Percentiles rank a stretch among this genome's conserved stretches.
Conservation (phyloP, 805 yeast genomes). For the Scheffersomyces stipitis region DNA sequence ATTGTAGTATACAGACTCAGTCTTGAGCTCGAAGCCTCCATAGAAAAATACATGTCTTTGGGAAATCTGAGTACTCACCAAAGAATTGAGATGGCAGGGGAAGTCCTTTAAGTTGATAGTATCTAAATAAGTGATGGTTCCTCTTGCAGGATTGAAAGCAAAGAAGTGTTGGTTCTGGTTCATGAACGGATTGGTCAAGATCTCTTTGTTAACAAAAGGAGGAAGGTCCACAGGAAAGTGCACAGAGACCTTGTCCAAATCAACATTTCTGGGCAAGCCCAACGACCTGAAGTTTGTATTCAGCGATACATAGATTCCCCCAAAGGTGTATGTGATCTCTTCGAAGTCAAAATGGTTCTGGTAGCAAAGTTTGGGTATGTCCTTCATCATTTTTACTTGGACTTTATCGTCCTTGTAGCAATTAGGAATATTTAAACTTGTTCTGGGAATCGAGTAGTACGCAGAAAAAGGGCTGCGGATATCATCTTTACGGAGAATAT, state of each 20-base stretch:
- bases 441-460: slow-evolving; percentile 24
- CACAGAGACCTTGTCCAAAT: slow-evolving; percentile 31
- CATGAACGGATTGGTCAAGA: slow-evolving; percentile 42
- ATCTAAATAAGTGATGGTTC: slow-evolving; percentile 29
- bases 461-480: slow-evolving; percentile 24
- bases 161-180: slow-evolving; percentile 33
- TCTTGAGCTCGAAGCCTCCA: slow-evolving; percentile 62
- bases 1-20: slow-evolving; percentile 21
- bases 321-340: slow-evolving; percentile 35
- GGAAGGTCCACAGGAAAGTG: slow-evolving; percentile 39
- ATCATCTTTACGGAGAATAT: slow-evolving; percentile 4
- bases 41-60: slow-evolving; percentile 58
- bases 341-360: slow-evolving; percentile 33
- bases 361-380: slow-evolving; percentile 26
- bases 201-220: slow-evolving; percentile 36
- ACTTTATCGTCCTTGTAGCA: slow-evolving; percentile 5
- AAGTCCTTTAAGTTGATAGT: slow-evolving; percentile 32
- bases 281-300: slow-evolving; percentile 17
- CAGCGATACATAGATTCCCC: slow-evolving; percentile 29
- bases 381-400: slow-evolving; percentile 9
- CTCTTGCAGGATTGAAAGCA: slow-evolving; percentile 30
- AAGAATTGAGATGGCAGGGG: slow-evolving; percentile 55
- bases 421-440: slow-evolving; percentile 21
- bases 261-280: slow-evolving; percentile 34
- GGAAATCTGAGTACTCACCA: slow-evolving; percentile 50